Base-by-base conservation (phyloP, 2,329 filamentous ascomycete genomes). In the Ceratocystis lukuohia region DNA sequence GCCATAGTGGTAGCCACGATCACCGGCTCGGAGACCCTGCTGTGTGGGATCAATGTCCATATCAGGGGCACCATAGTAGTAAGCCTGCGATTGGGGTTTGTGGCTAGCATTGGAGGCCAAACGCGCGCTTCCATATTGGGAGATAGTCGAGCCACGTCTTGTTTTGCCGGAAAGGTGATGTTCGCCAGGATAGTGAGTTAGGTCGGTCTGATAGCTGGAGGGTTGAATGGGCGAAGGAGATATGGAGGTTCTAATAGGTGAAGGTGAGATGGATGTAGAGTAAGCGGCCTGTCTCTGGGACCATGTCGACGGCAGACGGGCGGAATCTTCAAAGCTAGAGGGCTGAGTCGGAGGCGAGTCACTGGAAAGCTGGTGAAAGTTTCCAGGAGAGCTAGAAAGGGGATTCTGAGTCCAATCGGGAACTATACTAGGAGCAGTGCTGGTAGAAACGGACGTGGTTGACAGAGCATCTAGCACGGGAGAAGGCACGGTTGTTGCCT, bases 31-130 rank as follows among this genome's bases (percentile, higher is more conserved):
- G 71, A 87, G 77, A 8, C 82, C 82, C 20, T 80, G 76, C 56
- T 77, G 78, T 65, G 80, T 77, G 61, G 87, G 78, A 69, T 91
- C 86, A 33, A 91, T 78, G 70, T 93, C 88, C 41, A 92, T 79
- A 70, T 92, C 87, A 0, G 88, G 88, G 0, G 85, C 81, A 57
- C 86, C 82, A 73, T 91, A 91, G 74, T 89, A 93, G 75, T 92
- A 88, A 20, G 88, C 76, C 74, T 92, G 89, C 1, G 86, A 82
- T 68, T 90, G 83, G 72, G 92, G 88, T 2, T 89, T 88, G 8
- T 87, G 81, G 2, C 88, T 87, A n/a, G 45, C 7, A 50, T 15
- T 48, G 8, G 84, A 84, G 64, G 84, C 80, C 45, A 78, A 73
- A 68, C 82, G 80, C 12, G 78, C 77, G 44, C 77, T 74, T 37